Percentiles rank a stretch among this genome's conserved stretches.
These are phyloP conservation scores for Neurospora tetraspora DNA, from an alignment of 495 filamentous ascomycete genomes.

Conservation along the genomic window DNA sequence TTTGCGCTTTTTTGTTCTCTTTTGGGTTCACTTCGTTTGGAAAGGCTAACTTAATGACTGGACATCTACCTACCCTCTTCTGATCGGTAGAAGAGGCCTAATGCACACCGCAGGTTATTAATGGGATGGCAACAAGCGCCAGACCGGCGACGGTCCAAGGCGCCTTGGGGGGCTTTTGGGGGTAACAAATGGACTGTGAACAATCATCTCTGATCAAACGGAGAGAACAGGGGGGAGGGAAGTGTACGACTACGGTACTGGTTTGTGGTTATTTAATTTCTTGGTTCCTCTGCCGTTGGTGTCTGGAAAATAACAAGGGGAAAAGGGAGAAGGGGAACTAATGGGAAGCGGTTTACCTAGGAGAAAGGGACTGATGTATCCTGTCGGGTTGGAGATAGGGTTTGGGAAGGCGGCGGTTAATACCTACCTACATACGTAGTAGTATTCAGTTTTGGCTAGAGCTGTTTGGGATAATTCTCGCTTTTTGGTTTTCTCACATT, in stretches of 20 bases:
- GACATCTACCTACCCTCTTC: not conserved
- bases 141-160: not conserved
- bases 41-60: constrained; percentile 12
- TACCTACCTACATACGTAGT: not conserved
- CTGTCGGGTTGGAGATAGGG: not conserved
- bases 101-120: not conserved
- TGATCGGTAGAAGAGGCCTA: not conserved
- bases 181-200: not conserved
- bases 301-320: not conserved
- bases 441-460: not conserved
- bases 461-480: not conserved
- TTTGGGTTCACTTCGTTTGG: not conserved
- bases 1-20: not conserved
- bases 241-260: not conserved
- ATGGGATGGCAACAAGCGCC: not conserved
- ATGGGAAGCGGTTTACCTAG: not conserved
- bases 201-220: not conserved
- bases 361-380: not conserved
- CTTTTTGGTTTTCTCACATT: not conserved
- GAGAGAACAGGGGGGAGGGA: not conserved
- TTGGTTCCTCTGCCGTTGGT: not conserved
- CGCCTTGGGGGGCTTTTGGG: not conserved
- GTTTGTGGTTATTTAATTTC: not conserved
- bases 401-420: not conserved
- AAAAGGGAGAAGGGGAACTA: not conserved